Evolutionary conservation across 108 stramenopile species (phyloP).

Genomic region (Fistulifera pelliculosa): DNA sequence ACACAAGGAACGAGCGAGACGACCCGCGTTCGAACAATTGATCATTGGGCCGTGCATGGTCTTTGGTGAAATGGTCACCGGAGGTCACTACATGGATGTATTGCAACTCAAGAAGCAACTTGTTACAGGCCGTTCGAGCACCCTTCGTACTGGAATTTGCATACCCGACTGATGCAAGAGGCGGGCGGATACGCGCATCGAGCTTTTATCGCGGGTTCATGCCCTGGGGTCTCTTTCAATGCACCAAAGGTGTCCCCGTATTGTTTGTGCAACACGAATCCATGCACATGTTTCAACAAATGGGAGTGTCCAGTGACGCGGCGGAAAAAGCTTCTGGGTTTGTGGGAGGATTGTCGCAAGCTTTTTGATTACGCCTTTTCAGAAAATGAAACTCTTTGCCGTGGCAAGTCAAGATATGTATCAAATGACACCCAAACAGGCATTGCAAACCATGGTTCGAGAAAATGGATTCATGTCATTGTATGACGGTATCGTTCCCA

Average conservation of each 20-base stretch:
- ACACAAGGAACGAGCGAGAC: not conserved
- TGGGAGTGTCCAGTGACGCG: not conserved
- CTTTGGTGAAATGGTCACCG: conserved; percentile 18
- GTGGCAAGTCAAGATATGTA: conserved; percentile 4
- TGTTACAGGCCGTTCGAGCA: too few species aligned
- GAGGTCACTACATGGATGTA: conserved; percentile 23
- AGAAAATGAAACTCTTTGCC: conserved; percentile 16
- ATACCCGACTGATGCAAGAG: conserved; percentile 8
- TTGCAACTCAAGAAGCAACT: conserved; percentile 14
- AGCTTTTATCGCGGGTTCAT: conserved; percentile 17
- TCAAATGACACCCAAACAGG: not conserved
- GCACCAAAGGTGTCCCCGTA: conserved; percentile 17
- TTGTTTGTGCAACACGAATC: conserved; percentile 17
- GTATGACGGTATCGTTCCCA: conserved; percentile 13
- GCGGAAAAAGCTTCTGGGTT: conserved; percentile 8
- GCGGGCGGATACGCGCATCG: not conserved
- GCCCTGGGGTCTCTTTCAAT: conserved; percentile 19
- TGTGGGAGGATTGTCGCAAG: conserved; percentile 13
- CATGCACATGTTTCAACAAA: conserved; percentile 7
- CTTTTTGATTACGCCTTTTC: conserved; percentile 17
- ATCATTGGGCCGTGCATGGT: conserved; percentile 12
- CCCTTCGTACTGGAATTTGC: conserved; percentile 8
- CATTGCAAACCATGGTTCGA: conserved; percentile 2
- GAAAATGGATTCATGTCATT: conserved; percentile 4
- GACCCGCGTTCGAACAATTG: conserved; percentile 20